Conservation (phyloP, 108 stramenopile genomes). For the Skeletonema costatum region DNA sequence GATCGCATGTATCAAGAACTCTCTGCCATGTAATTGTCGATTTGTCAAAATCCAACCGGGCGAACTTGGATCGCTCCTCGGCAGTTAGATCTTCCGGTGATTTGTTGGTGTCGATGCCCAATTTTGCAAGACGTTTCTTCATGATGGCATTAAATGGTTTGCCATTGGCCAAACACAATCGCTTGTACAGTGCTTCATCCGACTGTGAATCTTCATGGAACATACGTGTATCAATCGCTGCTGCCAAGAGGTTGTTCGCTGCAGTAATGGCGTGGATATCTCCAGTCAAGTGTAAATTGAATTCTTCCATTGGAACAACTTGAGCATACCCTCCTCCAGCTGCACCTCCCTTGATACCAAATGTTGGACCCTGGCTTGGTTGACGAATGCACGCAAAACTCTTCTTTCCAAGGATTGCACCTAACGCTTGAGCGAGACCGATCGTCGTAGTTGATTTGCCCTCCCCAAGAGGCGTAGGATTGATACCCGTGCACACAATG, state of each 20-base stretch:
- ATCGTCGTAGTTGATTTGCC: constrained; percentile 97
- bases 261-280: constrained; percentile 91
- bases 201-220: constrained; percentile 94
- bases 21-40: constrained; percentile 96
- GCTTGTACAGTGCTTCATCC: constrained; percentile 90
- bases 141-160: constrained; percentile 80
- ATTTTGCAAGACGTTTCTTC: constrained; percentile 83
- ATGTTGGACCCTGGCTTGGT: constrained; percentile 96
- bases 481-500: constrained; percentile 98
- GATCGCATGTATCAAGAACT: constrained; percentile 98
- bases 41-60: constrained; percentile 94
- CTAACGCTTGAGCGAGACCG: constrained; percentile 88
- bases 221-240: constrained; percentile 97
- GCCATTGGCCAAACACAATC: constrained; percentile 64
- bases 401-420: constrained; percentile 84
- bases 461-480: constrained; percentile 99
- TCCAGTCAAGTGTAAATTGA: constrained; percentile 98
- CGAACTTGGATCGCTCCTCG: constrained; percentile 84
- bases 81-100: constrained; percentile 82
- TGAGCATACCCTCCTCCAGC: constrained; percentile 96
- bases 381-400: constrained; percentile 90
- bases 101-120: constrained; percentile 86
- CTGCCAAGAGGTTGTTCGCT: constrained; percentile 95
- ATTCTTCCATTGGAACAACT: constrained; percentile 97
- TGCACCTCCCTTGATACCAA: constrained; percentile 99